Evolutionary conservation across 2,329 filamentous ascomycete species (phyloP).

Genomic region (Pyrenophora teres): DNA sequence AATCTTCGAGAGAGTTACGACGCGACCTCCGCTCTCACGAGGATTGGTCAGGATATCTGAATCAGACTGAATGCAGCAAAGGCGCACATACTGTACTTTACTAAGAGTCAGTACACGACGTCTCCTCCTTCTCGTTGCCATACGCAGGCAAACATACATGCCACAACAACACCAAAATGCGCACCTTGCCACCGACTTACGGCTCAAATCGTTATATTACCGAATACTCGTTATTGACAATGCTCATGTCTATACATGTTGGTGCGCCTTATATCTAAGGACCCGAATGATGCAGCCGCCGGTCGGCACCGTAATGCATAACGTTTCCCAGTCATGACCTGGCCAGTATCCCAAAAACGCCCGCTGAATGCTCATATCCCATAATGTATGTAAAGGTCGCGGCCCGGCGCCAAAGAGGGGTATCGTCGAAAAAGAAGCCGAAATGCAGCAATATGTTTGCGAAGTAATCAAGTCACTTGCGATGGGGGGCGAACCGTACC

Average conservation of each 20-base stretch:
- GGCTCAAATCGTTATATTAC: conserved; percentile 6
- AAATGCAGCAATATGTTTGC: conserved; percentile 31
- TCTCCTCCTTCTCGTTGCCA: neutral
- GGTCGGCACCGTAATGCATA: conserved; percentile 2
- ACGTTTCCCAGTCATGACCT: conserved; percentile 7
- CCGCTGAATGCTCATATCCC: conserved; percentile 41
- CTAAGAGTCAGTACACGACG: neutral
- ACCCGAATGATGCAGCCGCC: neutral
- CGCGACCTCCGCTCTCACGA: neutral
- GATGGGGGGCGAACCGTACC: conserved; percentile 50
- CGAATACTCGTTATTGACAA: conserved; percentile 13
- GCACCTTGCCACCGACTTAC: neutral
- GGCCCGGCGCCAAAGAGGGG: conserved; percentile 34
- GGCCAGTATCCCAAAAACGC: conserved; percentile 29
- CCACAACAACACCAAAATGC: neutral
- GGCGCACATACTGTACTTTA: conserved; percentile 1
- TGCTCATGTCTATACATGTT: conserved; percentile 5
- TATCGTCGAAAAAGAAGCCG: conserved; percentile 41
- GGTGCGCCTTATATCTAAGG: neutral
- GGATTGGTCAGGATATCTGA: neutral
- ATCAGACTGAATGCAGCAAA: neutral
- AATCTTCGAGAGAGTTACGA: conserved; percentile 16
- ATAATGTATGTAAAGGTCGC: conserved; percentile 21
- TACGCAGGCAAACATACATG: neutral
- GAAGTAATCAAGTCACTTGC: conserved; percentile 32